A percentile compares a stretch with the other conserved stretches of the same genome.
Conservation (phyloP, 1,284 basidiomycete genomes). For the Ceratorhiza oryzae-sativae region DNA sequence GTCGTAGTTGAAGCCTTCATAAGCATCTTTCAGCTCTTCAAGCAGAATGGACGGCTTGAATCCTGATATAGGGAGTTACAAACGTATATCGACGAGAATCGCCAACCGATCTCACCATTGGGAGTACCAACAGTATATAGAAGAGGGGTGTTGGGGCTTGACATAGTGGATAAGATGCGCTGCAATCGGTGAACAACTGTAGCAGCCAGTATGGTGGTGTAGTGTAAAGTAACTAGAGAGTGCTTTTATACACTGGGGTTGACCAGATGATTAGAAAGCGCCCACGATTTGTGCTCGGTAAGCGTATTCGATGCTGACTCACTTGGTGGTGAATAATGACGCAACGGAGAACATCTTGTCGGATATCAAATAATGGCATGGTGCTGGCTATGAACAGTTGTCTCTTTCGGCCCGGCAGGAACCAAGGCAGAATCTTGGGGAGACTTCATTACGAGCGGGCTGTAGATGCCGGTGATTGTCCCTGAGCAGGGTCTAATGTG, state of each 20-base stretch:
- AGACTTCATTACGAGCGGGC: too few relatives aligned
- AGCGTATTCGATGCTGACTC: constrained; percentile 3
- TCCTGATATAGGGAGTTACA: constrained; percentile 41
- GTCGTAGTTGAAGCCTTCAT: constrained; percentile 67
- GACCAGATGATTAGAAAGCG: background rate
- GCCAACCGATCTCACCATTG: constrained; percentile 57
- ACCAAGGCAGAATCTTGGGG: too few relatives aligned
- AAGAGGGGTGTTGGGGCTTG: constrained; percentile 57
- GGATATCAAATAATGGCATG: too few relatives aligned
- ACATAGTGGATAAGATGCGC: constrained; percentile 26
- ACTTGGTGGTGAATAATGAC: constrained; percentile 12
- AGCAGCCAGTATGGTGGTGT: background rate
- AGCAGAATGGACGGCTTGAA: constrained; percentile 60
- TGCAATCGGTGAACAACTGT: background rate
- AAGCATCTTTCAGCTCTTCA: constrained; percentile 71
- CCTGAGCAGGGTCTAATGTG: too few relatives aligned
- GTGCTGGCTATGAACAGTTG: too few relatives aligned
- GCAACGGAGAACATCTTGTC: background rate
- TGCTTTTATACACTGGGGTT: background rate
- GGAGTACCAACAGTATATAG: constrained; percentile 72
- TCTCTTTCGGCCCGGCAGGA: too few relatives aligned
- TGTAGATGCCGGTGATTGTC: too few relatives aligned
- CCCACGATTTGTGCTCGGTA: background rate
- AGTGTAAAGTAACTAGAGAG: background rate
- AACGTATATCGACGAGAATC: background rate